phyloP scores from a whole-genome alignment of 352 stramenopile species.

The Discostella stelligera region DNA sequence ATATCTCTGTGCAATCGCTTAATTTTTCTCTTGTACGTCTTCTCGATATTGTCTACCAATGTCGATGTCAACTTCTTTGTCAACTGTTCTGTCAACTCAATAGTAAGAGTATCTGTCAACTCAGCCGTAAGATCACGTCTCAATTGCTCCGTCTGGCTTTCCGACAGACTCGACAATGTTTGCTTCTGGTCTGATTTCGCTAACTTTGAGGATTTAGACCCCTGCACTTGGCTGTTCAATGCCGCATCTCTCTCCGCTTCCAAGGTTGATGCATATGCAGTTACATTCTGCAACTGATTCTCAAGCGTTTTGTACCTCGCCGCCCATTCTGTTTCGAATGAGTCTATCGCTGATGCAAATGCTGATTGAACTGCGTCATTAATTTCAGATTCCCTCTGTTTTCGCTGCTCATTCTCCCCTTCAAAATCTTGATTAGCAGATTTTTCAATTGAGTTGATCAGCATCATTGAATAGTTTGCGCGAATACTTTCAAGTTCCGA shows the following conservation, averaged over 20 bases:
- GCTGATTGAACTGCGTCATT: constrained; percentile 50
- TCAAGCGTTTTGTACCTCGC: constrained; percentile 35
- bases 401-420: constrained; percentile 10
- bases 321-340: constrained; percentile 37
- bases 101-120: constrained; percentile 24
- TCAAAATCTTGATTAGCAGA: not conserved
- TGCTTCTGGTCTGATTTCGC: constrained; percentile 3
- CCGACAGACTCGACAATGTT: not conserved
- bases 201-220: constrained; percentile 5
- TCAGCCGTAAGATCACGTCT: constrained; percentile 32
- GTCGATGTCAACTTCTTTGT: constrained; percentile 36
- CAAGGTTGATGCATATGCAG: constrained; percentile 24
- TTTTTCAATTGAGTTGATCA: constrained; percentile 12
- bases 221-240: constrained; percentile 10
- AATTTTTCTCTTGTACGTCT: constrained; percentile 43
- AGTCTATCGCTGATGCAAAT: constrained; percentile 34
- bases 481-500: constrained; percentile 39
- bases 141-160: constrained; percentile 13
- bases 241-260: constrained; percentile 39
- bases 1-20: constrained; percentile 33
- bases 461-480: constrained; percentile 43
- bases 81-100: constrained; percentile 35
- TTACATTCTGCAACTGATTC: constrained; percentile 33
- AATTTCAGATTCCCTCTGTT: constrained; percentile 44
- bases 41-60: constrained; percentile 44